phyloP scores from a whole-genome alignment of 768 basidiomycete genomes.

The Pleurotus sapidus region DNA sequence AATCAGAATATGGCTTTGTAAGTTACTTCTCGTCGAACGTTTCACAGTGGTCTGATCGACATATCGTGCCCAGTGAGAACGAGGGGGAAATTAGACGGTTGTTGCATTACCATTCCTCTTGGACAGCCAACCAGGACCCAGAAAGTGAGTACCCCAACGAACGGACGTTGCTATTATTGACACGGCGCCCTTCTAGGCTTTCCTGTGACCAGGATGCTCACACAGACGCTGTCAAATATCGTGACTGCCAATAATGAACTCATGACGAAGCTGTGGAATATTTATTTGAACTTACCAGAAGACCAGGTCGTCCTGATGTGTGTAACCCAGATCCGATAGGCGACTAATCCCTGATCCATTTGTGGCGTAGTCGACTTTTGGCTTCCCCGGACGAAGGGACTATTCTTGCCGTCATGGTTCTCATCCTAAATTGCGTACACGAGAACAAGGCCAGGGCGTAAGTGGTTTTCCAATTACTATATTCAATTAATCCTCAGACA shows the following conservation, averaged over 20 bases:
- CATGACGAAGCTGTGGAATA: conserved; percentile 57
- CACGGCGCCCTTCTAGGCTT: conserved; percentile 43
- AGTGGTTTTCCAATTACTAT: conserved; percentile 18
- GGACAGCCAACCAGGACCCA: conserved; percentile 60
- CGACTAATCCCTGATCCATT: conserved; percentile 1
- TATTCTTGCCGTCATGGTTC: conserved; percentile 58
- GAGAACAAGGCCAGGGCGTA: conserved; percentile 56
- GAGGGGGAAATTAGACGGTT: conserved; percentile 69
- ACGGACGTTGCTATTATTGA: neutral
- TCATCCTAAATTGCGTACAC: conserved; percentile 72
- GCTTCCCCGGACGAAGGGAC: conserved; percentile 63
- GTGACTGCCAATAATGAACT: conserved; percentile 70
- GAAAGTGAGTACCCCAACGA: conserved; percentile 37
- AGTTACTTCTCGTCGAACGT: conserved; percentile 25
- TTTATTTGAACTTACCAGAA: conserved; percentile 65
- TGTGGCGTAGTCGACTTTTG: conserved; percentile 49
- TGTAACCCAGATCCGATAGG: conserved; percentile 16
- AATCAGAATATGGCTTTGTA: conserved; percentile 78
- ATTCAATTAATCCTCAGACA: neutral
- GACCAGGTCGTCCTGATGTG: conserved; percentile 77
- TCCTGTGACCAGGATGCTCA: conserved; percentile 58
- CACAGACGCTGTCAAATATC: conserved; percentile 82
- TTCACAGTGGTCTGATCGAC: neutral
- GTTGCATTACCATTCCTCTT: conserved; percentile 75
- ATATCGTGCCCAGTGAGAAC: conserved; percentile 45